These are phyloP conservation scores for Neophaeococcomyces mojaviensis DNA, from an alignment of 2,329 filamentous ascomycete species.

Conservation along the genomic window DNA sequence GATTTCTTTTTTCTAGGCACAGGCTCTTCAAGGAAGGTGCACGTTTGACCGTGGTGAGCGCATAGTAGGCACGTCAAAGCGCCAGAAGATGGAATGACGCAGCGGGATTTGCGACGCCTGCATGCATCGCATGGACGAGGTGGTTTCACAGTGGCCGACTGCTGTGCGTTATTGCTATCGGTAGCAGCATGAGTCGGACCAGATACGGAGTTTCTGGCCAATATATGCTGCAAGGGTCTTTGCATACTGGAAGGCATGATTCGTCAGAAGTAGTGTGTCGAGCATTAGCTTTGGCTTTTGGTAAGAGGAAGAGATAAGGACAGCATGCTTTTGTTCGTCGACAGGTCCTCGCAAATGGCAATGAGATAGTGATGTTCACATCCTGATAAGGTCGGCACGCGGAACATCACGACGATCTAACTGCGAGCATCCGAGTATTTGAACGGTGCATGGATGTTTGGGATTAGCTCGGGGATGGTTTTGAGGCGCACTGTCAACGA, in stretches of 20 bases:
- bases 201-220: slow-evolving; percentile 9
- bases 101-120: slow-evolving; percentile 22
- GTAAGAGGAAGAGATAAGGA: slow-evolving; percentile 11
- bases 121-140: slow-evolving; percentile 21
- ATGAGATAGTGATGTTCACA: not conserved
- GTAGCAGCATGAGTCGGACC: not conserved
- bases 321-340: not conserved
- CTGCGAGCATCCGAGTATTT: not conserved
- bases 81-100: slow-evolving; percentile 15
- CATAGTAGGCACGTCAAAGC: slow-evolving; percentile 8
- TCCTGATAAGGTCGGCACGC: slow-evolving; percentile 7
- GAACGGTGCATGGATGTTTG: not conserved
- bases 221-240: slow-evolving; percentile 10
- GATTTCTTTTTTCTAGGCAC: slow-evolving; percentile 18
- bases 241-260: slow-evolving; percentile 7
- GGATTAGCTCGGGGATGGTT: not conserved
- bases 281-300: slow-evolving; percentile 2
- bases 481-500: not conserved
- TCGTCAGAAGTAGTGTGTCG: not conserved
- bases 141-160: slow-evolving; percentile 8
- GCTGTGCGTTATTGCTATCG: slow-evolving; percentile 4
- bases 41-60: slow-evolving; percentile 20
- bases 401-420: not conserved
- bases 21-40: slow-evolving; percentile 22
- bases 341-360: not conserved